phyloP scores from a whole-genome alignment of 306 rosid species.

The Gastrolobium bilobum region DNA sequence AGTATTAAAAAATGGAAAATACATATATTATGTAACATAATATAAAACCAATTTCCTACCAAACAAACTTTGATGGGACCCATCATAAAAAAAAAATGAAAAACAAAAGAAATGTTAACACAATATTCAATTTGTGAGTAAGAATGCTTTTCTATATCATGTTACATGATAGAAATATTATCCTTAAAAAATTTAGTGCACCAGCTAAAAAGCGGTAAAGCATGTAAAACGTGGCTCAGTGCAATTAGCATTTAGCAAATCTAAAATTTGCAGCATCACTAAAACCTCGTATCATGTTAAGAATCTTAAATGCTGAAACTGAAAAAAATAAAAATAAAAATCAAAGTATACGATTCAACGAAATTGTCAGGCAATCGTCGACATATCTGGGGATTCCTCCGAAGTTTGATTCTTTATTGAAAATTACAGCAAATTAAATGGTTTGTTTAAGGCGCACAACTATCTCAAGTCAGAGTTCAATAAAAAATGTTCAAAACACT shows the following conservation, averaged over 20 bases:
- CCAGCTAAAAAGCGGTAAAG: not conserved
- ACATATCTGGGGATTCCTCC: conserved; percentile 61
- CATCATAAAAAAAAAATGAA: no score
- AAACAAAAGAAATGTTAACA: no score
- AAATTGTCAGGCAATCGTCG: conserved; percentile 51
- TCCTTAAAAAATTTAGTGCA: not conserved
- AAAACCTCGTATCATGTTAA: not conserved
- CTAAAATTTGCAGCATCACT: not conserved
- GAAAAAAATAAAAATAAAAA: conserved; percentile 3
- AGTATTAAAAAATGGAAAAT: no score
- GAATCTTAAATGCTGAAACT: conserved; percentile 24
- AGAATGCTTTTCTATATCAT: no score
- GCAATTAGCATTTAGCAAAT: not conserved
- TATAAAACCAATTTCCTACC: no score
- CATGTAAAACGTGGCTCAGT: not conserved
- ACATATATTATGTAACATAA: no score
- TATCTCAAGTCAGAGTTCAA: conserved; percentile 4
- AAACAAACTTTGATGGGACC: no score
- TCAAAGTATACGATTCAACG: conserved; percentile 50
- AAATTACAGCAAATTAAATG: conserved; percentile 63
- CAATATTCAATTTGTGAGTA: no score
- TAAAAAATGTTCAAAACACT: conserved; percentile 38
- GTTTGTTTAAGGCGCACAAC: conserved; percentile 49
- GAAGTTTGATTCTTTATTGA: conserved; percentile 47
- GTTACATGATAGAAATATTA: no score